Base-by-base conservation (phyloP, 116 monocot species). In the Papilionanthe hybrid region DNA sequence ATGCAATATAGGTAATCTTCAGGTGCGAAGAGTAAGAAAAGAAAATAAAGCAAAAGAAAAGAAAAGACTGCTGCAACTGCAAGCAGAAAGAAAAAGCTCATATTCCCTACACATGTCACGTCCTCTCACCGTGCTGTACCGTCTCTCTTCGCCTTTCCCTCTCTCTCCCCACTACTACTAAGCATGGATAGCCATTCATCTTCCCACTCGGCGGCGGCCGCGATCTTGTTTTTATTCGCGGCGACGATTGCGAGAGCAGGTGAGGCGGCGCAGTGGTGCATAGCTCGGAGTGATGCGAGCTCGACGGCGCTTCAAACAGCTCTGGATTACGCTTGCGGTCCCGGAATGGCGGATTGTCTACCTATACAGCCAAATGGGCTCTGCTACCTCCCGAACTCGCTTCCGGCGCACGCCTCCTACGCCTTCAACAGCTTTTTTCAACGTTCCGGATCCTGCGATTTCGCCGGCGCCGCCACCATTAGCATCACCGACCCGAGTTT, bases 401-500 rank as follows among this genome's bases (percentile, higher is more conserved):
- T 89, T 29, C 79, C 75, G 42, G 86, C 91, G n/a, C 91, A 91
- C 77, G 89, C 91, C 27, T 92, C 91, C 19, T 92, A 92, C 80
- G 91, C 91, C 66, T 92, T 92, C 85, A 89, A 92, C 80, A 81
- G 81, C 83, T 87, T 75, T 86, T 96, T 84, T 84, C 93, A 92
- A 90, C 81, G 89, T 32, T 87, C 92, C 30, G 82, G 93, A 19
- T 80, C 89, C 42, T 96, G 96, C 80, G 93, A 93, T 83, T 96
- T 96, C 86, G 87, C 80, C 66, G 92, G 90, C 84, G 81, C 90
- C 83, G 96, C 93, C 82, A 85, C 93, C 79, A 41, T 85, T 87
- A 82, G 90, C 79, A 69, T 96, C 82, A 85, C 93, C 78, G 96
- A 96, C 84, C 96, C 96, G 12, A 96, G 96, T 96, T 27, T 32